Conservation (phyloP, 176 grass and related monocot species). For the Thalia dealbata region DNA sequence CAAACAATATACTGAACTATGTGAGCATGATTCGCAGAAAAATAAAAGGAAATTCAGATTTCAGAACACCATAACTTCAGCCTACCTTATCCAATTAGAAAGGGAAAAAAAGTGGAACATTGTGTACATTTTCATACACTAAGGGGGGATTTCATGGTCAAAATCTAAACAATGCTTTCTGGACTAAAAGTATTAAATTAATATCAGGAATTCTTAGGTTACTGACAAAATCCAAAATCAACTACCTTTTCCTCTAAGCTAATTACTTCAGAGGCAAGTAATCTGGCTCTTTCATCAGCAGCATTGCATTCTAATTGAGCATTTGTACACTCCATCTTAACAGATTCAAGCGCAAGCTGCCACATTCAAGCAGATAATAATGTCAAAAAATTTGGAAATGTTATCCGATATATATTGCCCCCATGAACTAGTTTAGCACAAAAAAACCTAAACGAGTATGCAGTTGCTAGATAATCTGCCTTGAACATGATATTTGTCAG, state of each 20-base stretch:
- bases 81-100: background rate
- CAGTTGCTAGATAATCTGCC: background rate
- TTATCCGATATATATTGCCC: background rate
- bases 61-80: background rate
- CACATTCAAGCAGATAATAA: constrained; percentile 18
- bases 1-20: background rate
- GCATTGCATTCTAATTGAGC: constrained; percentile 89
- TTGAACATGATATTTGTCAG: background rate
- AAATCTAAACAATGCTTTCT: background rate
- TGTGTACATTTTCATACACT: background rate
- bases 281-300: constrained; percentile 91
- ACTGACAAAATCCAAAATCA: background rate
- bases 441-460: background rate
- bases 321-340: constrained; percentile 72
- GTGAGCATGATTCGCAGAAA: background rate
- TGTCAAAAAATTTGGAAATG: background rate
- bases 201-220: background rate
- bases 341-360: constrained; percentile 79
- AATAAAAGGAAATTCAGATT: background rate
- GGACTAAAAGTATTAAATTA: background rate
- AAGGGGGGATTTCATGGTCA: background rate
- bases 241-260: constrained; percentile 96
- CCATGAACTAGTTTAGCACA: background rate
- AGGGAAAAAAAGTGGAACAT: background rate
- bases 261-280: constrained; percentile 98